phyloP scores from a whole-genome alignment of 2,329 filamentous ascomycete species.

The Cercospora citrullina region DNA sequence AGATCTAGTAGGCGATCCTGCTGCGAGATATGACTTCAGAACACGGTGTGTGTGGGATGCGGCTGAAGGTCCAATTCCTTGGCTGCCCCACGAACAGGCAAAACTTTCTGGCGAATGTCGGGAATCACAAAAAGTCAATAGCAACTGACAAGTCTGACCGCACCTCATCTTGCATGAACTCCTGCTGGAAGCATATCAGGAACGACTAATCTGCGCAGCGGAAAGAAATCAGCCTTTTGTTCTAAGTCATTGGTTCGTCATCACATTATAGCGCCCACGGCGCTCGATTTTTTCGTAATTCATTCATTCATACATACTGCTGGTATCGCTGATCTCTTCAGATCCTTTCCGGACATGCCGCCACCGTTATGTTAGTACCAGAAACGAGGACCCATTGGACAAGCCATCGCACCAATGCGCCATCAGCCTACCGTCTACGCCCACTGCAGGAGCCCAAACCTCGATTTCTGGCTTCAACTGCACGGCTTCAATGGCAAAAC shows the following conservation, averaged over 20 bases:
- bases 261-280: background rate
- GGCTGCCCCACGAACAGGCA: background rate
- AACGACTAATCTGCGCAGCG: background rate
- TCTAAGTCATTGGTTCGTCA: background rate
- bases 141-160: background rate
- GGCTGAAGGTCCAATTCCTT: background rate
- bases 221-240: background rate
- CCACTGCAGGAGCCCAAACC: background rate
- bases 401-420: slow-evolving; percentile 7
- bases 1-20: background rate
- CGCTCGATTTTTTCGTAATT: slow-evolving; percentile 3
- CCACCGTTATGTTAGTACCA: slow-evolving; percentile 1
- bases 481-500: slow-evolving; percentile 12
- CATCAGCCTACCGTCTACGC: background rate
- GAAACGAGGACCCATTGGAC: background rate
- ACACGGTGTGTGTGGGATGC: background rate
- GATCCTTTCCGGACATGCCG: background rate
- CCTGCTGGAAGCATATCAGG: background rate
- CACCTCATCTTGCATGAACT: background rate
- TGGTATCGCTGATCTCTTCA: background rate
- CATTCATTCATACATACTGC: background rate
- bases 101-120: background rate
- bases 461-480: slow-evolving; percentile 14
- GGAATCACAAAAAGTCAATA: background rate
- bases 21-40: background rate